phyloP scores from a whole-genome alignment of 495 filamentous ascomycete genomes.

The Aspergillus mulundensis region DNA sequence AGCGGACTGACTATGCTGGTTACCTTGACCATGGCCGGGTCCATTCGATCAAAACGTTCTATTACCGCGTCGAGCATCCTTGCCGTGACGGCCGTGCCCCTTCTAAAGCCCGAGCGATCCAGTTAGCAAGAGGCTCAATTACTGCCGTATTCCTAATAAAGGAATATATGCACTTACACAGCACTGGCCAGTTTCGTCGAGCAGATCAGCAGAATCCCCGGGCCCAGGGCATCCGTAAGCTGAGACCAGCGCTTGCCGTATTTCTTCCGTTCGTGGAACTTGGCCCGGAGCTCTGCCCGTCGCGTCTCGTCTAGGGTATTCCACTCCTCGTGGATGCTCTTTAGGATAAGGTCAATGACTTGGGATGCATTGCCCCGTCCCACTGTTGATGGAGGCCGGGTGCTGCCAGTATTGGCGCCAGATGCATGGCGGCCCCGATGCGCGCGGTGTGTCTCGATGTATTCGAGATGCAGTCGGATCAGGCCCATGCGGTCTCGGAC shows the following conservation, averaged over 20 bases:
- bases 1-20: too few relatives aligned
- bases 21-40: too few relatives aligned
- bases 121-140: neutral
- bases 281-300: neutral
- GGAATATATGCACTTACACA: slow-evolving; percentile 2
- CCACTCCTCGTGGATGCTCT: neutral
- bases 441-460: neutral
- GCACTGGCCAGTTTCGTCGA: slow-evolving; percentile 1
- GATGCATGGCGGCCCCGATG: neutral
- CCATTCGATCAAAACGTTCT: too few relatives aligned
- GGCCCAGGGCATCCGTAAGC: neutral
- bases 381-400: neutral
- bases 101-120: too few relatives aligned
- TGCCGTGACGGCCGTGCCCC: too few relatives aligned
- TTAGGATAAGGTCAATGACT: neutral
- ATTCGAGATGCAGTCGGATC: slow-evolving; percentile 1
- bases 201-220: neutral
- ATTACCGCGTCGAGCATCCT: too few relatives aligned
- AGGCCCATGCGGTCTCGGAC: neutral
- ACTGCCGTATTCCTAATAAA: too few relatives aligned
- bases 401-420: too few relatives aligned
- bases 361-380: neutral
- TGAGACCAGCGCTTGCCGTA: slow-evolving; percentile 5
- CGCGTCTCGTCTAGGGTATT: neutral
- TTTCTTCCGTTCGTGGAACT: slow-evolving; percentile 1